Evolutionary conservation across 495 filamentous ascomycete genomes (phyloP), one percentile per base, ranked within the genome.

Genomic region (Penicillium macrosclerotiorum): DNA sequence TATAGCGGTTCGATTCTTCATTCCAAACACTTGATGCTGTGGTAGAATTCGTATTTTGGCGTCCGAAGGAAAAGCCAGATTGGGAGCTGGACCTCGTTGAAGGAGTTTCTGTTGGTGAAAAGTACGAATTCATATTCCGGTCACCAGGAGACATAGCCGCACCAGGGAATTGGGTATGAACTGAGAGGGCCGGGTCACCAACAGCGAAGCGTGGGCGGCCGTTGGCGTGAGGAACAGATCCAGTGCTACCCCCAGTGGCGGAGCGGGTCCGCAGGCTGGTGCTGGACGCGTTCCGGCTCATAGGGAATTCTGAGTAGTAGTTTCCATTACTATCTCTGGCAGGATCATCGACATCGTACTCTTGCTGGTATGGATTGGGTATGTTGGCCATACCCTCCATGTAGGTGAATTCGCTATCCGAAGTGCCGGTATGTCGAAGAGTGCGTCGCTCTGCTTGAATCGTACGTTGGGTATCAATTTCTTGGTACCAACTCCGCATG

Each of bases 41-140:
- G 11, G 70, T 71, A n/a, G 59, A 63, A 36, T 60, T 60, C n/a
- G 59, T 63, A 22, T 63, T 63, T 54, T 91, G 83, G 22, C 91
- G 82, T 37, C 91, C 83, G 59, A 94, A 95, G 5, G 83, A 80
- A 57, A 85, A 91, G 47, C 79, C 76, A 25, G 80, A 79, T 37
- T 81, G 79, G 41, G 88, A 93, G 66, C 86, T 95, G 6, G 89
- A 89, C 35, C 91, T 80, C 5, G 85, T 86, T 2, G 89, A 94
- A 14, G 93, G 90, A 1, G 90, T 91, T 45, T 96, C 90, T 9
- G 77, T 79, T 1, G 93, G 93, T 1, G 92, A 96, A 63, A 98
- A 98, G 62, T 96, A 96, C 6, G 90, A 96, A 36, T 85, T 81
- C 19, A 76, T 75, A 46, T 68, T 59, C 44, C 73, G 64, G 45